Conservation (phyloP, 2,329 filamentous ascomycete species). For the Tolypocladium ophioglossoides region DNA sequence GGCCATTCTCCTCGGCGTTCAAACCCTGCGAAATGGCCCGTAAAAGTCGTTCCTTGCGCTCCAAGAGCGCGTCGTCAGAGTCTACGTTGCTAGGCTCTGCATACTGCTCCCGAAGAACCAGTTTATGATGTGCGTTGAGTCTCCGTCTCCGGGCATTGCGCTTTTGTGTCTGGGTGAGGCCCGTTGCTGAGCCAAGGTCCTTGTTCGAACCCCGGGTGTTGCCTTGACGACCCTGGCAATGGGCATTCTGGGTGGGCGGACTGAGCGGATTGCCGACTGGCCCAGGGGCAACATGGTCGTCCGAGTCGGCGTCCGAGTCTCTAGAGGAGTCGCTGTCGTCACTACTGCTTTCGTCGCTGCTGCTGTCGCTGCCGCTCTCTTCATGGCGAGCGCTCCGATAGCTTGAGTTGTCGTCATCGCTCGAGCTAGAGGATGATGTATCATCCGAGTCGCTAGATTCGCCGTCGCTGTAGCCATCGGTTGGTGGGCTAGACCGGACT, state of each 20-base stretch:
- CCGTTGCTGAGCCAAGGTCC: conserved; percentile 14
- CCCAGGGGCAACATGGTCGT: neutral
- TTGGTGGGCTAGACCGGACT: neutral
- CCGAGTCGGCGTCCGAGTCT: conserved; percentile 12
- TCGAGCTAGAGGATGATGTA: neutral
- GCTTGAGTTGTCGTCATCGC: neutral
- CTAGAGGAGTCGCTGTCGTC: conserved; percentile 2
- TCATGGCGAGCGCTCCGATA: neutral
- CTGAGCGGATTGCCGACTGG: neutral
- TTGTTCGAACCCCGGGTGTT: neutral
- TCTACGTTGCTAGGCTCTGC: neutral
- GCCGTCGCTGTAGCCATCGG: neutral
- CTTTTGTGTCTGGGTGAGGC: conserved; percentile 34
- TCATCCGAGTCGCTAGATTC: neutral
- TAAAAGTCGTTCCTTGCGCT: conserved; percentile 30
- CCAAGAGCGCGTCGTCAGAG: conserved; percentile 12
- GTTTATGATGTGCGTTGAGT: conserved; percentile 15
- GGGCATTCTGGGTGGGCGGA: neutral
- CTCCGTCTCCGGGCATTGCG: conserved; percentile 40
- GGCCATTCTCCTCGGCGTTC: conserved; percentile 1
- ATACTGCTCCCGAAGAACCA: neutral
- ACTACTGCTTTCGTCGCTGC: conserved; percentile 6
- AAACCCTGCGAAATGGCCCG: conserved; percentile 11
- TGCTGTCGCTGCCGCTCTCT: neutral
- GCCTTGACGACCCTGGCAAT: neutral